These are phyloP conservation scores for Pseudocercospora fuligena DNA, from an alignment of 2,329 filamentous ascomycete species.

Conservation along the genomic window DNA sequence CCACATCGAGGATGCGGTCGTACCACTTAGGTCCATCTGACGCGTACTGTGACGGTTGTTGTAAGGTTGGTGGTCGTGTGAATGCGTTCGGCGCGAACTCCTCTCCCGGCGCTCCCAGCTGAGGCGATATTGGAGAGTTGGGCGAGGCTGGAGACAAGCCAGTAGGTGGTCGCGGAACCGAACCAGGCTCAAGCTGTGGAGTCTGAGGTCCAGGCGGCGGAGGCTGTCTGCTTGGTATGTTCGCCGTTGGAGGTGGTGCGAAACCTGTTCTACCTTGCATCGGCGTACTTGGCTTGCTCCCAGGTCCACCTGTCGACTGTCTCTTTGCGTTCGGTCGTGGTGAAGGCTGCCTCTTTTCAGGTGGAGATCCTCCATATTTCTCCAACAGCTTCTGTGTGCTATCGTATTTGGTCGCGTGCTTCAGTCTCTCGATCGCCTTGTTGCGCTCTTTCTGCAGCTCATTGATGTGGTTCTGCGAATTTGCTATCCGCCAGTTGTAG, in stretches of 20 bases:
- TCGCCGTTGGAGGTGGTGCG: constrained; percentile 67
- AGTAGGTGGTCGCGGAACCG: constrained; percentile 9
- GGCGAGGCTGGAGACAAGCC: constrained; percentile 47
- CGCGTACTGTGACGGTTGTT: constrained; percentile 32
- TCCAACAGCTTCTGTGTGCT: constrained; percentile 90
- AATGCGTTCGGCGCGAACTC: constrained; percentile 80
- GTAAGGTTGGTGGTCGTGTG: constrained; percentile 32
- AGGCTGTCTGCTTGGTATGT: constrained; percentile 55
- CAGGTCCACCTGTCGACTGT: constrained; percentile 28
- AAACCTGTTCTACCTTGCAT: constrained; percentile 62
- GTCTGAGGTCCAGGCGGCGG: constrained; percentile 16
- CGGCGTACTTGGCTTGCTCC: constrained; percentile 31
- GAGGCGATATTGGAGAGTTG: constrained; percentile 45
- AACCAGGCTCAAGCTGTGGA: constrained; percentile 18
- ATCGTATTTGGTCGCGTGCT: constrained; percentile 93
- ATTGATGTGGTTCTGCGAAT: constrained; percentile 70
- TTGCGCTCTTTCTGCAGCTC: constrained; percentile 77
- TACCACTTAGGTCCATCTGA: constrained; percentile 72
- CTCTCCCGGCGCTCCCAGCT: constrained; percentile 46
- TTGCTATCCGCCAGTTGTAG: constrained; percentile 81
- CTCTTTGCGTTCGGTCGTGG: constrained; percentile 44
- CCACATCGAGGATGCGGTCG: constrained; percentile 86
- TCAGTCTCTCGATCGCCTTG: constrained; percentile 89
- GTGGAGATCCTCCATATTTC: constrained; percentile 79
- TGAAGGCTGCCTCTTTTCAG: constrained; percentile 37